Evolutionary conservation across 257 asterid species (phyloP).

Genomic region (Solanum pennellii): DNA sequence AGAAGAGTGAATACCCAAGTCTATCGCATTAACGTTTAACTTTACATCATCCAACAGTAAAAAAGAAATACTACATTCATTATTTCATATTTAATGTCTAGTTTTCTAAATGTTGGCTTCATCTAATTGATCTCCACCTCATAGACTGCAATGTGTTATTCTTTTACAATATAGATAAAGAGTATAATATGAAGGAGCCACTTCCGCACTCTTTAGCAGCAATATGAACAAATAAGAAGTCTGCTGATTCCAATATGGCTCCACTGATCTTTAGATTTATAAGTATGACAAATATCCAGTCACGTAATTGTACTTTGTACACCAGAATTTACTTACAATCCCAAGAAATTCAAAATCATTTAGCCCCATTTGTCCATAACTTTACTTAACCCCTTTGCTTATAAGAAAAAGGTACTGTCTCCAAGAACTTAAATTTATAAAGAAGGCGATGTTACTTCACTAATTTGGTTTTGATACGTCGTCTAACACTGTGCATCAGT

Average conservation of each 20-base stretch:
- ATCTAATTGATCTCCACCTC: neutral
- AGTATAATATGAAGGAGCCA: neutral
- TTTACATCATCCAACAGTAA: neutral
- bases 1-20: neutral
- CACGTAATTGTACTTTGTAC: neutral
- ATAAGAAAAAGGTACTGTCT: neutral
- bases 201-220: neutral
- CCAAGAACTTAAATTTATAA: neutral
- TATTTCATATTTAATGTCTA: neutral
- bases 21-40: neutral
- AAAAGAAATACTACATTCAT: neutral
- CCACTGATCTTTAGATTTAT: neutral
- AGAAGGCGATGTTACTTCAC: neutral
- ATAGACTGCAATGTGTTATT: neutral
- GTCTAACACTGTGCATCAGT: neutral
- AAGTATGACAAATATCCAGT: neutral
- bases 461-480: neutral
- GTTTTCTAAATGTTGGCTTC: neutral
- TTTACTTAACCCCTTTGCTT: neutral
- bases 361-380: neutral
- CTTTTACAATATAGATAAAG: neutral
- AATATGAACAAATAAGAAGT: neutral
- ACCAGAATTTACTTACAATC: neutral
- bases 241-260: neutral
- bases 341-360: neutral